A percentile compares a stretch with the other conserved stretches of the same genome.
Evolutionary conservation across 495 filamentous ascomycete genomes (phyloP).

Genomic region (Lasiosphaeria ovina): DNA sequence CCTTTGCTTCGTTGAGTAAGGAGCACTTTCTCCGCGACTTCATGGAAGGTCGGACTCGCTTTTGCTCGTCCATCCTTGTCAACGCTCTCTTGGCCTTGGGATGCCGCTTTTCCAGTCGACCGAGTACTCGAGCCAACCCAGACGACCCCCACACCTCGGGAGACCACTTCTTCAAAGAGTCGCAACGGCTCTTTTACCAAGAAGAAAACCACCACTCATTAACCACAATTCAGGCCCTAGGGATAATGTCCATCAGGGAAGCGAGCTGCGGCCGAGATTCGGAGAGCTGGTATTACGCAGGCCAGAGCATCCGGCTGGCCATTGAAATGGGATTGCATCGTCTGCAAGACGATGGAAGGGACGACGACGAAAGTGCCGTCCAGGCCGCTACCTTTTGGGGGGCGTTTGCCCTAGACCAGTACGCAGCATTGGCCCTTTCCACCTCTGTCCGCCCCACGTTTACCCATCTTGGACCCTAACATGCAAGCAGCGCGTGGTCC

Average conservation of each 20-base stretch:
- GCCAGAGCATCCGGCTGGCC: constrained; percentile 62
- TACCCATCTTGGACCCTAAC: constrained; percentile 25
- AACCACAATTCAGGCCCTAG: constrained; percentile 76
- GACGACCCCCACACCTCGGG: constrained; percentile 63
- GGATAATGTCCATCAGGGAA: constrained; percentile 69
- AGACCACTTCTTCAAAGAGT: constrained; percentile 70
- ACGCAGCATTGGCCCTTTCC: constrained; percentile 24
- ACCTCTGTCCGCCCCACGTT: neutral
- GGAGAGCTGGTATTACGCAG: constrained; percentile 65
- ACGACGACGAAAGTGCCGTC: constrained; percentile 58
- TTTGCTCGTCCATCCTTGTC: constrained; percentile 71
- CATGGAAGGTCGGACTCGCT: constrained; percentile 49
- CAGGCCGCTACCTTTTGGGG: constrained; percentile 71
- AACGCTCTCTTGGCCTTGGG: constrained; percentile 72
- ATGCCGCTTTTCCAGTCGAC: constrained; percentile 69
- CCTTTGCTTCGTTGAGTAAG: constrained; percentile 68
- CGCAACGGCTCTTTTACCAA: constrained; percentile 56
- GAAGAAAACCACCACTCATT: constrained; percentile 58
- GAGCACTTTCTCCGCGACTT: constrained; percentile 71
- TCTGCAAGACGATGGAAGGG: constrained; percentile 38
- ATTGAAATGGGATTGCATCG: constrained; percentile 65
- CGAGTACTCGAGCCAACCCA: constrained; percentile 59
- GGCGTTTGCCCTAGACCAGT: constrained; percentile 69
- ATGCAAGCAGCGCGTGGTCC: constrained; percentile 55
- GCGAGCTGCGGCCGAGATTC: constrained; percentile 62